These are phyloP conservation scores for Acer saccharum DNA, from an alignment of 345 rosid genomes.

Conservation along the genomic window DNA sequence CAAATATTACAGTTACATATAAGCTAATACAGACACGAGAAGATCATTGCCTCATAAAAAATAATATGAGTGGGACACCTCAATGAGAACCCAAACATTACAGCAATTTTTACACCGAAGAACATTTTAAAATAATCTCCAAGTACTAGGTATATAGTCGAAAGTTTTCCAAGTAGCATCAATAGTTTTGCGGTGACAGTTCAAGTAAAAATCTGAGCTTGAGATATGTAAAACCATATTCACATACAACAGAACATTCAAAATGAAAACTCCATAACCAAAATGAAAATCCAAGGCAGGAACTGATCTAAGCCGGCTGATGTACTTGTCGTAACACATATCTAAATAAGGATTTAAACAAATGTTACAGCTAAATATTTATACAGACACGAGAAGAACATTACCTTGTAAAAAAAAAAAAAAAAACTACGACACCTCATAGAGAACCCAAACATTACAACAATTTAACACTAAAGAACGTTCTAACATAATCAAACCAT, in stretches of 20 bases:
- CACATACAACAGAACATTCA: neutral
- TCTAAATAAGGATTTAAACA: conserved; percentile 38
- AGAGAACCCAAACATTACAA: neutral
- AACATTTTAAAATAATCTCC: neutral
- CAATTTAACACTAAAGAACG: no score
- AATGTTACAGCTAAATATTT: neutral
- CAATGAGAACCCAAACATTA: neutral
- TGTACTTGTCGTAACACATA: conserved; percentile 84
- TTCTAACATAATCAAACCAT: neutral
- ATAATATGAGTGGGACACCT: neutral
- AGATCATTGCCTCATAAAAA: neutral
- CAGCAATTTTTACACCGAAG: no score
- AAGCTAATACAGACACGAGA: neutral
- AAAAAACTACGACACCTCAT: neutral
- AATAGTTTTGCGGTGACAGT: neutral
- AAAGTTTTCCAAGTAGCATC: neutral
- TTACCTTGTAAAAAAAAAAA: neutral
- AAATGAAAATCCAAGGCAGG: conserved; percentile 70
- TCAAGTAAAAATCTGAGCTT: neutral
- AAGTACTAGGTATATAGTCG: neutral
- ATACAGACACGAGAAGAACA: neutral
- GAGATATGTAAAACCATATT: neutral
- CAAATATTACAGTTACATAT: neutral
- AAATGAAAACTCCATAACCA: neutral
- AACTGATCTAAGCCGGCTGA: conserved; percentile 95